These are phyloP conservation scores for Benincasa hispida DNA, from an alignment of 306 rosid genomes.

Conservation along the genomic window DNA sequence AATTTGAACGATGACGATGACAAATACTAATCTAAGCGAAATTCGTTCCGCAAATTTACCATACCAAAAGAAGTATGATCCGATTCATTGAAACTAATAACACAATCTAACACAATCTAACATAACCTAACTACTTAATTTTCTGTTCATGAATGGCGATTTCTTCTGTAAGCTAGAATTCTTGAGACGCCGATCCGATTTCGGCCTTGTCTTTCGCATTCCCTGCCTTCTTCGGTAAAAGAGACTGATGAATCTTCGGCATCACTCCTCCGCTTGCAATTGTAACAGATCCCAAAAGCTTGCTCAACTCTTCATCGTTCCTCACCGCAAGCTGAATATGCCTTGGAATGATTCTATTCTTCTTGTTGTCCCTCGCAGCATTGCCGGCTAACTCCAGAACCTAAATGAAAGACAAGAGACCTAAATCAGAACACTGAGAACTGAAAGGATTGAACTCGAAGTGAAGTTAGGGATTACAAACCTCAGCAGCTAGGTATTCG, in stretches of 20 bases:
- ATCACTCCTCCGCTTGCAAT: conserved; percentile 29
- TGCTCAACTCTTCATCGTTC: conserved; percentile 70
- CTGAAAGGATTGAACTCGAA: not conserved
- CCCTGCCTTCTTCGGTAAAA: conserved; percentile 47
- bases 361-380: conserved; percentile 33
- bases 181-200: conserved; percentile 56
- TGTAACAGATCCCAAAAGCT: conserved; percentile 54
- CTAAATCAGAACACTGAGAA: not conserved
- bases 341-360: conserved; percentile 48
- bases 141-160: not conserved
- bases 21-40: not conserved
- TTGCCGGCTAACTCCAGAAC: not conserved
- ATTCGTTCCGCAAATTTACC: not conserved
- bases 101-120: not conserved
- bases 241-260: conserved; percentile 27
- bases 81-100: too few relatives aligned
- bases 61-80: not conserved
- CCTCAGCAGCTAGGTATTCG: conserved; percentile 87
- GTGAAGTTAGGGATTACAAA: not conserved
- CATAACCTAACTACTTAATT: not conserved
- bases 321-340: conserved; percentile 75
- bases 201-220: conserved; percentile 28
- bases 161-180: conserved; percentile 18
- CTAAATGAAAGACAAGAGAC: not conserved
- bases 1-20: too few relatives aligned